Evolutionary conservation across 495 filamentous ascomycete genomes (phyloP).

Genomic region (Hypomontagnella monticulosa): DNA sequence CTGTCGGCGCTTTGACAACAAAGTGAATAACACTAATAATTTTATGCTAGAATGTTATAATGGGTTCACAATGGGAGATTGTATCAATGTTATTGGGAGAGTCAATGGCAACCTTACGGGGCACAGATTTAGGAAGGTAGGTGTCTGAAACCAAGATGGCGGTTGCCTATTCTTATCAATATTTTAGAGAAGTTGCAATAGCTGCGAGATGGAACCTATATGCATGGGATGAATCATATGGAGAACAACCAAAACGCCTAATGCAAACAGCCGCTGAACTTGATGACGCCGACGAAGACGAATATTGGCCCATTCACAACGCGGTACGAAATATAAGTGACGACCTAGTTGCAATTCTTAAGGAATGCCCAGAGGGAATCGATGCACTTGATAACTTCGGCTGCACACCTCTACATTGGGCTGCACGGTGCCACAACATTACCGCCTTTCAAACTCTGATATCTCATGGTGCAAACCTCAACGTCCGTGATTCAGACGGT

Average conservation of each 20-base stretch:
- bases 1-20: background rate
- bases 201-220: background rate
- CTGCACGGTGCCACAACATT: background rate
- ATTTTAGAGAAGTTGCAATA: background rate
- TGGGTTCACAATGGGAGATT: background rate
- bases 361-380: conserved; percentile 12
- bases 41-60: background rate
- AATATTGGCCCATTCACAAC: conserved; percentile 18
- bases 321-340: conserved; percentile 5
- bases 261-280: conserved; percentile 6
- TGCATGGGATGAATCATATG: fast-evolving
- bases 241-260: background rate
- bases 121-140: conserved; percentile 5
- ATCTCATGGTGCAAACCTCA: conserved; percentile 15
- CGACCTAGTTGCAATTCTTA: conserved; percentile 3
- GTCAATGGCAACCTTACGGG: background rate
- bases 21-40: background rate
- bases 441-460: conserved; percentile 2
- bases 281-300: conserved; percentile 11
- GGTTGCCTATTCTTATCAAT: background rate
- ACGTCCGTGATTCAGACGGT: background rate
- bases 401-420: conserved; percentile 11
- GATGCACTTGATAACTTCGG: conserved; percentile 10
- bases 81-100: conserved; percentile 1
- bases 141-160: background rate